Base-by-base conservation (phyloP, 768 basidiomycete species). In the Gymnopilus dilepis region DNA sequence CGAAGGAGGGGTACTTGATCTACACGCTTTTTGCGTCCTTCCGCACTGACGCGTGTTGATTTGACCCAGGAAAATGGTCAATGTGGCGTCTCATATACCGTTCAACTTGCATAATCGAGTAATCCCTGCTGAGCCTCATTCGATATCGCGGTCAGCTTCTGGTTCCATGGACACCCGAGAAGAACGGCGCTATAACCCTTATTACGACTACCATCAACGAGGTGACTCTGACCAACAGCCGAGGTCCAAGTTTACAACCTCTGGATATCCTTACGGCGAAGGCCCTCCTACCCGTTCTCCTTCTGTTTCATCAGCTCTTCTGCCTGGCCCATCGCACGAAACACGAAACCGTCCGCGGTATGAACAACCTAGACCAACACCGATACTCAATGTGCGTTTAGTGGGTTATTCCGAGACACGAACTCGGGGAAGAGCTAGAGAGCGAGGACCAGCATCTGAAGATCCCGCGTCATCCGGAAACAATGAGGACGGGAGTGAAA, bases 31-130 rank as follows among this genome's bases (percentile, higher is more conserved):
- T 34, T 48, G 21, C 15, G 33, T 33, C 19, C n/a, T 59, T 61
- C 30, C 30, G 57, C 53, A 45, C 57, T 33, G 38, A 54, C 42
- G 30, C 38, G 43, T 38, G 58, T 55, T 28, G 22, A 21, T 26
- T 52, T 57, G 22, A 37, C 12, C 17, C 70, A 90, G 88, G 31
- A 87, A 84, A 80, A 89, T 90, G 88, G 87, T 90, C 64, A 88
- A 89, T 58, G 82, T 90, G 13, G 81, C 82, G 58, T 82, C 85
- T 1, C 80, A 78, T 22, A 77, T 84, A 26, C 88, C 88, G 0
- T 89, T 90, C 74, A 84, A 86, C 67, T 76, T 89, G 61, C 82
- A 83, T 69, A 78, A 77, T 55, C 73, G 72, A 54, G 63, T 71
- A 13, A 55, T 74, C 26, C 69, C 69, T 17, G 59, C 70, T 4